A percentile compares a stretch with the other conserved stretches of the same genome.
Evolutionary conservation across 2,329 filamentous ascomycete species (phyloP).

Genomic region (Aspergillus intermedius): DNA sequence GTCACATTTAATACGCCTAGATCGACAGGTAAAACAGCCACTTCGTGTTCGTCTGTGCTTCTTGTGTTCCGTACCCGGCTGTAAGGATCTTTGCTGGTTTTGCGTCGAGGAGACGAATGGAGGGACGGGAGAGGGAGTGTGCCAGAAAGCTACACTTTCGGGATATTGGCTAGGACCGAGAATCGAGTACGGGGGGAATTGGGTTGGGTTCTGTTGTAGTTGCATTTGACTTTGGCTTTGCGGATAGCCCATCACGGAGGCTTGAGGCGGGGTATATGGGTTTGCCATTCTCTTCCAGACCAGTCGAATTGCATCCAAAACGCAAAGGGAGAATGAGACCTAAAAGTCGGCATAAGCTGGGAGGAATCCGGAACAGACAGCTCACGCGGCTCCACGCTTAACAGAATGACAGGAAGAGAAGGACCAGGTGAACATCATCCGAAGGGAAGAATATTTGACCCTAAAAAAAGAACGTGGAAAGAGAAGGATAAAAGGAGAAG

Average conservation of each 20-base stretch:
- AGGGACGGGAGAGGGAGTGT: constrained; percentile 19
- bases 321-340: constrained; percentile 3
- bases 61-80: constrained; percentile 56
- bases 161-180: constrained; percentile 33
- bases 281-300: constrained; percentile 21
- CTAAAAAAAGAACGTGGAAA: no score
- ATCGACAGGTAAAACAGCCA: constrained; percentile 88
- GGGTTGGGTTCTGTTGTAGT: constrained; percentile 14
- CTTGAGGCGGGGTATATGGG: constrained; percentile 24
- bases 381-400: constrained; percentile 6
- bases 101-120: constrained; percentile 13
- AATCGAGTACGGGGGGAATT: constrained; percentile 27
- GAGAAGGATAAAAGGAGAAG: neutral
- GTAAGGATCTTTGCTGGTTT: constrained; percentile 26
- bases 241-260: constrained; percentile 22
- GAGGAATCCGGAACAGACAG: constrained; percentile 3
- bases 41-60: constrained; percentile 92
- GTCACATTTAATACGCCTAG: constrained; percentile 89
- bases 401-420: constrained; percentile 5
- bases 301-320: constrained; percentile 14
- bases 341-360: constrained; percentile 13
- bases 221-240: constrained; percentile 16
- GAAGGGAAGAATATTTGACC: neutral
- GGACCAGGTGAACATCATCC: constrained; percentile 7
- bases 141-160: constrained; percentile 40